These are phyloP conservation scores for Hypoxylon sp. DNA, from an alignment of 2,329 filamentous ascomycete species.

Conservation along the genomic window DNA sequence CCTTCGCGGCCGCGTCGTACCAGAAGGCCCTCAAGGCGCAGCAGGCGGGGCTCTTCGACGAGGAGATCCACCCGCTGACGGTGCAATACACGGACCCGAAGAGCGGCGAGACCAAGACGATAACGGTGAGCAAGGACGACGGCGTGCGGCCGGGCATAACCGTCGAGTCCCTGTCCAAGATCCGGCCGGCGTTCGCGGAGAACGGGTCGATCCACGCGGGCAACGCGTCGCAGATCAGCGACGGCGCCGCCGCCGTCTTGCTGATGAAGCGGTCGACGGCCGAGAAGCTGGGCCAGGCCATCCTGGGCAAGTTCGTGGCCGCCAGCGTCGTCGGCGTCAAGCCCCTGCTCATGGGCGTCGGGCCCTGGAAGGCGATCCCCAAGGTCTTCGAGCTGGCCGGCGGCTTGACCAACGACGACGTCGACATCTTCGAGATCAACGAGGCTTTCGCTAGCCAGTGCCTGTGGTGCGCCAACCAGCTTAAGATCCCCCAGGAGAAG, in stretches of 20 bases:
- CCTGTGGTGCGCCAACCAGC: conserved; percentile 91
- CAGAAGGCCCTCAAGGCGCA: conserved; percentile 91
- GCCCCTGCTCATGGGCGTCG: conserved; percentile 95
- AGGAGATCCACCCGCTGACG: conserved; percentile 89
- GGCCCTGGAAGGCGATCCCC: conserved; percentile 96
- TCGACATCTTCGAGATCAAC: conserved; percentile 99
- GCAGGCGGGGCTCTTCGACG: conserved; percentile 88
- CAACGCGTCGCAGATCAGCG: conserved; percentile 95
- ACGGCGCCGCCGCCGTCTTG: conserved; percentile 94
- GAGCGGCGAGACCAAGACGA: conserved; percentile 84
- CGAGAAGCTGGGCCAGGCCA: conserved; percentile 86
- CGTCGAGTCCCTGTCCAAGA: conserved; percentile 89
- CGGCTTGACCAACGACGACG: conserved; percentile 82
- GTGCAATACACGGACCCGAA: conserved; percentile 94
- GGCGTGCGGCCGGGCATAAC: conserved; percentile 90
- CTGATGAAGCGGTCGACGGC: conserved; percentile 96
- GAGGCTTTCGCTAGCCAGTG: conserved; percentile 98
- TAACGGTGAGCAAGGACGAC: conserved; percentile 88
- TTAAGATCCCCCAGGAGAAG: conserved; percentile 86
- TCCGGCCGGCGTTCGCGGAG: conserved; percentile 89
- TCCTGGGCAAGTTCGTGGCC: conserved; percentile 92
- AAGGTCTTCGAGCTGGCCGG: conserved; percentile 90
- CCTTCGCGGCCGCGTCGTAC: conserved; percentile 94
- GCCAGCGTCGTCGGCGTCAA: conserved; percentile 89
- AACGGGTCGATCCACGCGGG: conserved; percentile 95